Evolutionary conservation across 108 stramenopile species (phyloP), one percentile per base, ranked within the genome.

Genomic region (Cyclotella distinguenda): DNA sequence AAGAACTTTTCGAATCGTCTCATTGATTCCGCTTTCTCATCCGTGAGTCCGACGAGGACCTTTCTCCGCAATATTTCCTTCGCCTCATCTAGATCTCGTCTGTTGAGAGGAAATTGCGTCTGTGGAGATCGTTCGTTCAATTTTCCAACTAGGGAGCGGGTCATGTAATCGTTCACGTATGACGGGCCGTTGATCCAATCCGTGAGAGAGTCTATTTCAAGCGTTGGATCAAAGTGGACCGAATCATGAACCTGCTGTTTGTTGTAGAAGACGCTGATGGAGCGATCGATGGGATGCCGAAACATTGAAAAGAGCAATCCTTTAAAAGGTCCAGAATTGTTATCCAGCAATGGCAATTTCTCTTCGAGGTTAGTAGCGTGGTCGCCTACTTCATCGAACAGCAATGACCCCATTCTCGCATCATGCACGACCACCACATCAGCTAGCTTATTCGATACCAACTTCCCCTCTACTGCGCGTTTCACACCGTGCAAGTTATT

Each of bases 51-150:
- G 9, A 82, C 40, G 23, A 82, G 30, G 28, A 46, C 68, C 36
- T 82, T 82, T 31, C 77, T 35, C 15, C 81, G 77, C 15, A 82
- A 32, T 25, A 82, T 64, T 69, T 78, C 81, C 38, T 72, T 82
- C n/a, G 74, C 81, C 26, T 74, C 44, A 63, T 74, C 61, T 18
- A 82, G 40, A 57, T 77, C 75, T 9, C 34, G 39, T 31, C 52
- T 60, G 11, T 15, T 54, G 10, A 80, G 47, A 35, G 52, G 61
- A 3, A 21, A 52, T 26, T 54, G 54, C 18, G 50, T 56, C 18
- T 39, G 56, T 34, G 52, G 61, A 16, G 32, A 60, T 35, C 33
- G 30, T 15, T 62, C 44, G 27, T 55, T 31, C 1, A 68, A 22
- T 48, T 79, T 73, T 9, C 67, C 66, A n/a, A 74, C 78, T 1